phyloP scores from a whole-genome alignment of 805 yeast species.

The Blastobotrys americana region DNA sequence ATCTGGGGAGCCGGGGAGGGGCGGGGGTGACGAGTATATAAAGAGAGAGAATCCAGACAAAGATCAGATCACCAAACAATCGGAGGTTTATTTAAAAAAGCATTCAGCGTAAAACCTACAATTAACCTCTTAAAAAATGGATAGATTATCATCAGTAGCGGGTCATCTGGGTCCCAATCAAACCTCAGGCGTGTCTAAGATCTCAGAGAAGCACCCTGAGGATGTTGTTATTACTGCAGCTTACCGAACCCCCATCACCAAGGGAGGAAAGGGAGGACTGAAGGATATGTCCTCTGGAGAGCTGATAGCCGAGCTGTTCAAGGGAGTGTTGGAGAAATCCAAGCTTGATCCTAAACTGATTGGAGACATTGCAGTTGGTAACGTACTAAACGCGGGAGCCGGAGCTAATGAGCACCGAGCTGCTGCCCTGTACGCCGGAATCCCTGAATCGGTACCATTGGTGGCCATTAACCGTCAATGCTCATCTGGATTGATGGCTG shows the following conservation, averaged over 20 bases:
- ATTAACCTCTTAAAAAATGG: slow-evolving; percentile 25
- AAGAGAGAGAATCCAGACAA: neutral
- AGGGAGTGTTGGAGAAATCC: slow-evolving; percentile 50
- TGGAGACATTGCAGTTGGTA: slow-evolving; percentile 85
- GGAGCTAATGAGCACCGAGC: slow-evolving; percentile 95
- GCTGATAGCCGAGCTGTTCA: slow-evolving; percentile 57
- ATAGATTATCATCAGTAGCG: slow-evolving; percentile 28
- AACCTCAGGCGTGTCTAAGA: slow-evolving; percentile 29
- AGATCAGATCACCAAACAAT: neutral
- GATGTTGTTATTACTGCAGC: slow-evolving; percentile 91
- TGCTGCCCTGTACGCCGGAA: slow-evolving; percentile 83
- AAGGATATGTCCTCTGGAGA: slow-evolving; percentile 80
- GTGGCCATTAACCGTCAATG: slow-evolving; percentile 89
- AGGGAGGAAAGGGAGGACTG: slow-evolving; percentile 80
- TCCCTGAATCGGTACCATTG: slow-evolving; percentile 74
- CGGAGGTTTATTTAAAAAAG: neutral
- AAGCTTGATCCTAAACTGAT: slow-evolving; percentile 49
- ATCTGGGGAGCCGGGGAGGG: too few relatives aligned
- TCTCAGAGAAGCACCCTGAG: slow-evolving; percentile 58
- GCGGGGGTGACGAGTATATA: neutral
- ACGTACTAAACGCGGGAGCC: slow-evolving; percentile 85
- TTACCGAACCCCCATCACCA: slow-evolving; percentile 82
- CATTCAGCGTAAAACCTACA: too few relatives aligned
- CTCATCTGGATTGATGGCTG: slow-evolving; percentile 87
- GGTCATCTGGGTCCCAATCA: slow-evolving; percentile 28